A percentile compares a stretch with the other conserved stretches of the same genome.
phyloP scores from a whole-genome alignment of 163 green algal genomes.

The Chlamydomonas reinhardtii region DNA sequence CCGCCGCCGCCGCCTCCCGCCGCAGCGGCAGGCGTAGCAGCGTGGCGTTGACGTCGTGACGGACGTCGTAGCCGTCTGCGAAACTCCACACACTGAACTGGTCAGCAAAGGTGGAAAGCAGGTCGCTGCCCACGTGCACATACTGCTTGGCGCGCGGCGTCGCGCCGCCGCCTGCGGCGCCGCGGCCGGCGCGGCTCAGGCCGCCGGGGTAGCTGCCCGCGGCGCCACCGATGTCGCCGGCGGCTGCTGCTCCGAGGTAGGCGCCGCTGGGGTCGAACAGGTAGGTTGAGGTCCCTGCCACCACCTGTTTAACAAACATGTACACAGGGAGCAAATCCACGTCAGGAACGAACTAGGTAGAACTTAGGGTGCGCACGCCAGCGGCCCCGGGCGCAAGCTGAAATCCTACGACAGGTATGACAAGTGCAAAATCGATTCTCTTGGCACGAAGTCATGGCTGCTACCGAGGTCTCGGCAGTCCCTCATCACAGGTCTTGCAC shows the following conservation, averaged over 20 bases:
- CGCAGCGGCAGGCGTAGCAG: slow-evolving; percentile 56
- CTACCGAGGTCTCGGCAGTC: no score
- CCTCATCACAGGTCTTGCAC: no score
- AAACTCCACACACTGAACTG: slow-evolving; percentile 58
- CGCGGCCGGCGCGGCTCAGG: no score
- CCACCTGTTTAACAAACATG: no score
- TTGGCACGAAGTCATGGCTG: no score
- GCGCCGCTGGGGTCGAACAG: slow-evolving; percentile 71
- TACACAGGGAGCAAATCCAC: no score
- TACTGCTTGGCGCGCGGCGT: slow-evolving; percentile 59
- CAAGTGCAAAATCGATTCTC: no score
- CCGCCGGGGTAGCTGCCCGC: not conserved
- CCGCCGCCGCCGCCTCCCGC: not conserved
- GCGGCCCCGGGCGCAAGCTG: no score
- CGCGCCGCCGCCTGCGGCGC: not conserved
- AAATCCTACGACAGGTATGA: no score
- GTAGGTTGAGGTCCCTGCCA: slow-evolving; percentile 56
- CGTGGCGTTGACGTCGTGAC: slow-evolving; percentile 21
- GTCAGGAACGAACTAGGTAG: no score
- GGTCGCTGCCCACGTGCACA: slow-evolving; percentile 45
- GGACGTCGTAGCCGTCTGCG: slow-evolving; percentile 46
- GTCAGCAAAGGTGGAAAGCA: slow-evolving; percentile 53
- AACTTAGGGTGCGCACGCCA: no score
- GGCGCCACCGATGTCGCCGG: not conserved
- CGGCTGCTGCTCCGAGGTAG: slow-evolving; percentile 34